A percentile compares a stretch with the other conserved stretches of the same genome.
These are phyloP conservation scores for Williopsis jadinii DNA, from an alignment of 1,139 yeast species.

Conservation along the genomic window DNA sequence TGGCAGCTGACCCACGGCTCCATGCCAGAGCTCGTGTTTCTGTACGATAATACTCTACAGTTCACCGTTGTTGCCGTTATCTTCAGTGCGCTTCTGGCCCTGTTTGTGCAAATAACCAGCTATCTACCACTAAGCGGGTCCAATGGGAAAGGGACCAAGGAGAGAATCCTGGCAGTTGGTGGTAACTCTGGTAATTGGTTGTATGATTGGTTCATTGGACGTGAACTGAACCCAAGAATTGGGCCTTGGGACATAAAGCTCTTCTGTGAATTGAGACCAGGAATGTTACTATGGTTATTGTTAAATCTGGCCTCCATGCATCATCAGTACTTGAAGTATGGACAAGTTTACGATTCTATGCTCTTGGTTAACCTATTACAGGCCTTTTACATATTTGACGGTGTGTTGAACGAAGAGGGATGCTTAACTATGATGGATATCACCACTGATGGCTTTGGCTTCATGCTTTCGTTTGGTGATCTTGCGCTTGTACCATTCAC, in stretches of 20 bases:
- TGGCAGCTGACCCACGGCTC: slow-evolving; percentile 41
- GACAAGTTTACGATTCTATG: slow-evolving; percentile 66
- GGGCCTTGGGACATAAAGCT: slow-evolving; percentile 83
- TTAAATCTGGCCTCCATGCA: slow-evolving; percentile 77
- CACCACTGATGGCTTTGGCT: slow-evolving; percentile 95
- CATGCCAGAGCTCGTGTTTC: slow-evolving; percentile 73
- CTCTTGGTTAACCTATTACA: slow-evolving; percentile 63
- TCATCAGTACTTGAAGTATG: slow-evolving; percentile 61
- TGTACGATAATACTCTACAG: slow-evolving; percentile 63
- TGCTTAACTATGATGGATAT: slow-evolving; percentile 90
- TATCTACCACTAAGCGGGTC: slow-evolving; percentile 44
- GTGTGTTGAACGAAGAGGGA: slow-evolving; percentile 88
- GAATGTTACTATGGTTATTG: slow-evolving; percentile 78
- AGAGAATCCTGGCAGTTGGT: slow-evolving; percentile 71
- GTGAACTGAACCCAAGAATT: slow-evolving; percentile 89
- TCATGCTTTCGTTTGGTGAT: slow-evolving; percentile 93
- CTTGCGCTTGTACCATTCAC: slow-evolving; percentile 92
- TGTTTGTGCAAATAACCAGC: slow-evolving; percentile 59
- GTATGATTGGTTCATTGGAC: slow-evolving; percentile 96
- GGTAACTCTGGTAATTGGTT: slow-evolving; percentile 75
- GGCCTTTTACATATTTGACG: slow-evolving; percentile 80
- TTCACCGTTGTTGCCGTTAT: slow-evolving; percentile 56
- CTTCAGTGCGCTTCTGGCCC: slow-evolving; percentile 58
- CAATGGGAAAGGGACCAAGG: slow-evolving; percentile 52
- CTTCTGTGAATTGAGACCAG: slow-evolving; percentile 94